A percentile compares a stretch with the other conserved stretches of the same genome.
Conservation (phyloP, 2,329 filamentous ascomycete species). For the Lojkania enalia region DNA sequence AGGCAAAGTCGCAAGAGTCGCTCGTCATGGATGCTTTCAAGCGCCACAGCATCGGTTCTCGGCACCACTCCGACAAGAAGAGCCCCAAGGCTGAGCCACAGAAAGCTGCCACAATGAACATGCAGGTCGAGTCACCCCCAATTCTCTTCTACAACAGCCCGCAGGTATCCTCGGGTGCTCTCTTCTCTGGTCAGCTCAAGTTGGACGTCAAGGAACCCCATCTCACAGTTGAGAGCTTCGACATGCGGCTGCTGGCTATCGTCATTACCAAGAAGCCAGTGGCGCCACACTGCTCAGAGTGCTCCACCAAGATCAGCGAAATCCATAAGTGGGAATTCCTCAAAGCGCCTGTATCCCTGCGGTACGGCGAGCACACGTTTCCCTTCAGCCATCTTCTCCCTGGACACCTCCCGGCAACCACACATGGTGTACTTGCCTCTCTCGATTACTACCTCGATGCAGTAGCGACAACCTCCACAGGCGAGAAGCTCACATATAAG, state of each 20-base stretch:
- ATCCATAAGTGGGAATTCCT: constrained; percentile 78
- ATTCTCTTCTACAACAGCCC: constrained; percentile 79
- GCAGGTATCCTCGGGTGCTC: constrained; percentile 75
- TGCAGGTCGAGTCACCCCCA: constrained; percentile 82
- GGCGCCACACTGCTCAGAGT: constrained; percentile 75
- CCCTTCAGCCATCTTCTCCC: constrained; percentile 87
- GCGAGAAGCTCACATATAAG: constrained; percentile 66
- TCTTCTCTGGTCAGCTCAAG: constrained; percentile 82
- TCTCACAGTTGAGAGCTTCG: constrained; percentile 69
- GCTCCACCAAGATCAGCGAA: constrained; percentile 70
- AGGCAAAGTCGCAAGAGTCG: constrained; percentile 37
- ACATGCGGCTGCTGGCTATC: constrained; percentile 71
- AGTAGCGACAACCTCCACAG: constrained; percentile 58
- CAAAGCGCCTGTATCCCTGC: constrained; percentile 40
- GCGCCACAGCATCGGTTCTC: constrained; percentile 36
- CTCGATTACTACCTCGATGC: constrained; percentile 74
- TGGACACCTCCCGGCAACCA: constrained; percentile 82
- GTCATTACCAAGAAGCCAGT: constrained; percentile 82
- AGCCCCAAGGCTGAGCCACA: constrained; percentile 41
- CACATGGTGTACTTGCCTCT: constrained; percentile 70
- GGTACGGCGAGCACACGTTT: constrained; percentile 69
- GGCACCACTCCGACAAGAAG: constrained; percentile 38
- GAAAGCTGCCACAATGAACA: constrained; percentile 57
- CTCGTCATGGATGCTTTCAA: constrained; percentile 46
- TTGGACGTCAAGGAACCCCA: constrained; percentile 69